Percentiles rank a stretch among this genome's conserved stretches.
Evolutionary conservation across 208 protist genomes (phyloP).

Genomic region (Crithidia acanthocephali): DNA sequence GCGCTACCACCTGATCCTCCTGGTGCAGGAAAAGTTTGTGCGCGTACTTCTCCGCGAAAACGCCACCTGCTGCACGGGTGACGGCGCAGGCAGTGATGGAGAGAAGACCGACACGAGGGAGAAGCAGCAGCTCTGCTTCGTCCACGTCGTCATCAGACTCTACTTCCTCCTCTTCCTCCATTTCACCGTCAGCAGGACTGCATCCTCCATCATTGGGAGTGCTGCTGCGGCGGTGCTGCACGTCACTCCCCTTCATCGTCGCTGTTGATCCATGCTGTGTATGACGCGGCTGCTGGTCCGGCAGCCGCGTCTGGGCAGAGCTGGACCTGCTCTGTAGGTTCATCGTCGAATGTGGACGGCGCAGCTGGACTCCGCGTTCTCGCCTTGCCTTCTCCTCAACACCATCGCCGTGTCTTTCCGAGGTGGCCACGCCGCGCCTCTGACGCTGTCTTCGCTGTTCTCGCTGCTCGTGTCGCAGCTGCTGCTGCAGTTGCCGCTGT

Average conservation of each 20-base stretch:
- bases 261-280: too few species aligned
- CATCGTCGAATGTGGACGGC: too few species aligned
- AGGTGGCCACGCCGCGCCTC: background rate
- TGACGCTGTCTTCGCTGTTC: constrained; percentile 4
- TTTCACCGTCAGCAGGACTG: background rate
- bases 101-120: constrained; percentile 37
- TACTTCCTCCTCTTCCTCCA: background rate
- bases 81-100: constrained; percentile 32
- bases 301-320: too few species aligned
- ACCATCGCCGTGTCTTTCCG: too few species aligned
- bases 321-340: too few species aligned
- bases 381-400: too few species aligned
- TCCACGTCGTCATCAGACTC: constrained; percentile 11
- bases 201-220: too few species aligned
- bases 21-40: constrained; percentile 27
- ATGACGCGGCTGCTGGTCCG: too few species aligned
- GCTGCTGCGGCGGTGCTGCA: background rate
- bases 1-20: constrained; percentile 18
- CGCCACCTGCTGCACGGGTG: constrained; percentile 25
- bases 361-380: too few species aligned
- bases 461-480: constrained; percentile 2
- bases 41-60: constrained; percentile 30
- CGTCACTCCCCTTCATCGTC: too few species aligned
- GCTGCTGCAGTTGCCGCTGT: constrained; percentile 8
- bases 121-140: constrained; percentile 25